Percentiles rank a stretch among this genome's conserved stretches.
phyloP scores from a whole-genome alignment of 257 asterid species.

The Capsicum chinense region DNA sequence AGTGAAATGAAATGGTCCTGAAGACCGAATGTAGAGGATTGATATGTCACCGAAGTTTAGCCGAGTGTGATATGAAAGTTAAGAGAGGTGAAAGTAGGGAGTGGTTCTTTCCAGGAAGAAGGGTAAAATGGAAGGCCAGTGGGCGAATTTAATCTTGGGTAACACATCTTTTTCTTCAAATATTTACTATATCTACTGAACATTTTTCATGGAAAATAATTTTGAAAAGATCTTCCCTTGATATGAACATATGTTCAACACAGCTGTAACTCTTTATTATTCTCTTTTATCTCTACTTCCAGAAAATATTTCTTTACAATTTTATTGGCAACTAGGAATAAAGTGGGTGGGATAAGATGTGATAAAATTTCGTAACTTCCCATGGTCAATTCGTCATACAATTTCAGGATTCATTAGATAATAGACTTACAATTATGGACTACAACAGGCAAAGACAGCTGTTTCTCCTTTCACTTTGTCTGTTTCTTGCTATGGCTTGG shows the following conservation, averaged over 20 bases:
- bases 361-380: too few species aligned
- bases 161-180: not conserved
- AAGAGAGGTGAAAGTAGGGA: not conserved
- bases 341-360: too few species aligned
- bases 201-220: not conserved
- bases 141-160: conserved; percentile 10
- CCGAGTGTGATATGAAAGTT: not conserved
- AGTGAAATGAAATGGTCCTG: not conserved
- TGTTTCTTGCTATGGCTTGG: not conserved
- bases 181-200: not conserved
- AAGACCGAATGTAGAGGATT: not conserved
- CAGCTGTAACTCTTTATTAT: not conserved
- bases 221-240: not conserved
- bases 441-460: not conserved
- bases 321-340: too few species aligned
- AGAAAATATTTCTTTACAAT: too few species aligned
- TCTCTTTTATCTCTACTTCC: not conserved
- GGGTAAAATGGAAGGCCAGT: not conserved
- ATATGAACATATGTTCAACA: not conserved
- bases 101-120: not conserved
- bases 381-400: too few species aligned
- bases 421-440: not conserved
- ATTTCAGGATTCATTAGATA: too few species aligned
- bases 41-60: not conserved
- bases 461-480: not conserved